Conservation (phyloP, 169 alveolate genomes). For the Plasmodium gonderi region DNA sequence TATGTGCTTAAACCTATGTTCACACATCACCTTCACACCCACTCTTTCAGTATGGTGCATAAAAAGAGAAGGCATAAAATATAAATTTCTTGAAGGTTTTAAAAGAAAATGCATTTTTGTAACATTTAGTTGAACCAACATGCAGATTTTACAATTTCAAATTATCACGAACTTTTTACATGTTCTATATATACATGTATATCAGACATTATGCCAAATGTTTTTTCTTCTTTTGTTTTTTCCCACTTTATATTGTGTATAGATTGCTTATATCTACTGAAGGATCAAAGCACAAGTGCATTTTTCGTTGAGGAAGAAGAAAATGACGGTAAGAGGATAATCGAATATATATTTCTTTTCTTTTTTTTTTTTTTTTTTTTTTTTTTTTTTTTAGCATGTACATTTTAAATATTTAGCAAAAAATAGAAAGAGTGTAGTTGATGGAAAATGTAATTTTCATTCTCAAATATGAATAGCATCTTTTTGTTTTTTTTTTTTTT, state of each 20-base stretch:
- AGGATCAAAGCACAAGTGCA: slow-evolving; percentile 7
- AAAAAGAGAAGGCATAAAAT: slow-evolving; percentile 67
- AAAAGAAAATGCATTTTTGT: neutral
- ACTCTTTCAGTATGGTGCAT: slow-evolving; percentile 49
- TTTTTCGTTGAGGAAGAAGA: slow-evolving; percentile 53
- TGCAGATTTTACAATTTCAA: too few species aligned
- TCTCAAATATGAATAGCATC: neutral
- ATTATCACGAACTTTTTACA: neutral
- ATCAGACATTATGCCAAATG: neutral
- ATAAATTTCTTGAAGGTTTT: slow-evolving; percentile 69
- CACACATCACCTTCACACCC: neutral
- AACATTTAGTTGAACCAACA: too few species aligned
- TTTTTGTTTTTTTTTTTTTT: neutral
- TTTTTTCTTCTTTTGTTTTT: neutral
- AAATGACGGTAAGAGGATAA: slow-evolving; percentile 21
- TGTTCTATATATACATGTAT: neutral
- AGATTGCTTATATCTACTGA: slow-evolving; percentile 56
- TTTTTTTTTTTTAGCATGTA: too few species aligned
- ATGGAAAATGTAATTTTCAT: neutral
- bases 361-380: neutral
- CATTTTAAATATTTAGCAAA: neutral
- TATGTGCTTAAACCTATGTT: neutral
- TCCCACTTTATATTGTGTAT: neutral
- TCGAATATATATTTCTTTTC: neutral
- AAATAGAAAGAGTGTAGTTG: neutral